phyloP scores from a whole-genome alignment of 805 yeast species.

The Saccharomycopsis synnaedendra region DNA sequence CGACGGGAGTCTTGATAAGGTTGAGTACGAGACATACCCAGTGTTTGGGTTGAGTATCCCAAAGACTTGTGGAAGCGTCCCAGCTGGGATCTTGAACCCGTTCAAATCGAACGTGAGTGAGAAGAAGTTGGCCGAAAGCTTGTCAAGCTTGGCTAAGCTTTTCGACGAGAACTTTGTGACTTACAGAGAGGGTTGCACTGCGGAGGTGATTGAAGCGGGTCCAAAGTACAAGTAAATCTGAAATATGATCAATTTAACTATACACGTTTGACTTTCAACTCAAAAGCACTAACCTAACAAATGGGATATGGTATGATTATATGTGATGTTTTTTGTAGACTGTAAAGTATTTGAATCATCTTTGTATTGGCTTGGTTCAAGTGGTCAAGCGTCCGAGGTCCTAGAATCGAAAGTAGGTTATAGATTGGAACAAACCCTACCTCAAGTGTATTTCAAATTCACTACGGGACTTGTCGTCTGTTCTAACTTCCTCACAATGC shows the following conservation, averaged over 20 bases:
- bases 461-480: no score
- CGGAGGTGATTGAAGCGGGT: conserved; percentile 88
- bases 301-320: no score
- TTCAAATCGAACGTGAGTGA: conserved; percentile 53
- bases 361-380: no score
- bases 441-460: no score
- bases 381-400: no score
- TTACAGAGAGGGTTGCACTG: conserved; percentile 72
- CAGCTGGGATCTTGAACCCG: conserved; percentile 78
- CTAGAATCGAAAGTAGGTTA: no score
- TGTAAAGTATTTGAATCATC: no score
- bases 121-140: conserved; percentile 5
- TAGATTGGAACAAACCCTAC: no score
- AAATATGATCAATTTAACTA: background rate
- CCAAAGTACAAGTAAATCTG: conserved; percentile 32
- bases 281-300: no score
- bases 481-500: no score
- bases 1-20: conserved; percentile 74
- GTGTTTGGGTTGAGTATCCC: conserved; percentile 85
- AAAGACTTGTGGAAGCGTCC: conserved; percentile 63
- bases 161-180: conserved; percentile 81
- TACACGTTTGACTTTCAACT: background rate
- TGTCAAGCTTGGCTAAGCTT: conserved; percentile 45
- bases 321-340: no score
- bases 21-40: conserved; percentile 74